Evolutionary conservation across 805 yeast species (phyloP), one percentile per base, ranked within the genome.

Genomic region (Saccharomycopsis capsularis): DNA sequence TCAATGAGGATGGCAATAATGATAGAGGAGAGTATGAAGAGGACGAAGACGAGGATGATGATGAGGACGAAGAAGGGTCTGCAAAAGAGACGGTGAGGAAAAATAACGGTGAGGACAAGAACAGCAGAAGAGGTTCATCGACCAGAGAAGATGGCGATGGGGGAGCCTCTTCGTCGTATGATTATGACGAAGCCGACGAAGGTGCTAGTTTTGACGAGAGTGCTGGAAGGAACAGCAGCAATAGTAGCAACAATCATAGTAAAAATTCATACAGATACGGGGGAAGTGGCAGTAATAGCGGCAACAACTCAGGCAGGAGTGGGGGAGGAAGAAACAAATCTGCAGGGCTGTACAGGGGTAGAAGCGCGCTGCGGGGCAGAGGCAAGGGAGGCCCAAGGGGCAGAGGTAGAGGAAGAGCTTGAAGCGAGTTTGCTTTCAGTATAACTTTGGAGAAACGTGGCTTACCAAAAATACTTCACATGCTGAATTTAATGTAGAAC

Each of bases 341-440:
- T n/a, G n/a, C n/a, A n/a, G n/a, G n/a, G n/a, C n/a, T n/a, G 18
- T 16, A 22, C 30, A 21, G 48, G 7, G 40, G 44, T 34, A 40
- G 44, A 25, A 37, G 40, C 15, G 24, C 15, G 15, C 16, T 11
- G n/a, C 25, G 21, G 13, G 16, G 25, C n/a, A 30, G 47, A 13
- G 34, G 36, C 18, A 25, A 42, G 3, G 43, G 47, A 16, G 40
- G 16, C 19, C 22, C 22, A 18, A 35, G 50, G 25, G 43, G 40
- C 22, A 25, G 48, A 32, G 48, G 48, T 15, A 23, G 48, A 27
- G 48, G 51, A 3, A 21, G 36, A n/a, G n/a, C n/a, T n/a, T n/a
- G n/a, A n/a, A n/a, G n/a, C n/a, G n/a, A n/a, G n/a, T n/a, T n/a
- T n/a, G n/a, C n/a, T n/a, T n/a, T n/a, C n/a, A n/a, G n/a, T n/a